Evolutionary conservation across 306 rosid species (phyloP).

Genomic region (Mimosa pudica): DNA sequence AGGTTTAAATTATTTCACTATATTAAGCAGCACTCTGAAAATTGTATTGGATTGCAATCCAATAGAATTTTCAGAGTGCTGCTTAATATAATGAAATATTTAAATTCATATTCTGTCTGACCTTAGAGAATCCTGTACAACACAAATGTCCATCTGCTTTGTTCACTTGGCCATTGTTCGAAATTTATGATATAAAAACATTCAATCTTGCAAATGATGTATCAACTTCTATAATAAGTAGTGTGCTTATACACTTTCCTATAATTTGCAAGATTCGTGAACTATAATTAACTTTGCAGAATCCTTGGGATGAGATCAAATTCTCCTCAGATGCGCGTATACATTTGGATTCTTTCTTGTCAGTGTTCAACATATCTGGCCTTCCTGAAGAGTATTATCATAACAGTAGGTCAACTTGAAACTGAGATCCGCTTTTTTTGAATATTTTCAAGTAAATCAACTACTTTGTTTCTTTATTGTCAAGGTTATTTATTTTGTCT

Average conservation of each 20-base stretch:
- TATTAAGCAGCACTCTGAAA: neutral
- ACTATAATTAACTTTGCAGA: constrained; percentile 55
- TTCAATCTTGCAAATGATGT: neutral
- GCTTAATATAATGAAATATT: no score
- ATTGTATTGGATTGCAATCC: neutral
- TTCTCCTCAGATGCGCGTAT: constrained; percentile 77
- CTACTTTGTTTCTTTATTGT: neutral
- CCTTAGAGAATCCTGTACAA: neutral
- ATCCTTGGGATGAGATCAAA: constrained; percentile 80
- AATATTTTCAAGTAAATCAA: neutral
- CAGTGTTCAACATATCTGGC: constrained; percentile 87
- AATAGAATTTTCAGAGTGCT: no score
- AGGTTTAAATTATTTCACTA: neutral
- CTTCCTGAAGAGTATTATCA: constrained; percentile 84
- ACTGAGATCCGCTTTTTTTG: neutral
- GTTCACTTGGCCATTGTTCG: neutral
- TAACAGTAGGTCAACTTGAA: constrained; percentile 56
- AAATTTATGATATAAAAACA: neutral
- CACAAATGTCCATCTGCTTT: neutral
- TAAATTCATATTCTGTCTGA: neutral
- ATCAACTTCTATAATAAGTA: neutral
- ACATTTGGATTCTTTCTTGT: constrained; percentile 94
- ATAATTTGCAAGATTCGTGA: neutral
- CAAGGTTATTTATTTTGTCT: neutral
- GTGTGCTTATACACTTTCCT: neutral